Percentiles rank a stretch among this genome's conserved stretches.
phyloP scores from a whole-genome alignment of 2,329 filamentous ascomycete genomes.

The Rhinocladiella similis region DNA sequence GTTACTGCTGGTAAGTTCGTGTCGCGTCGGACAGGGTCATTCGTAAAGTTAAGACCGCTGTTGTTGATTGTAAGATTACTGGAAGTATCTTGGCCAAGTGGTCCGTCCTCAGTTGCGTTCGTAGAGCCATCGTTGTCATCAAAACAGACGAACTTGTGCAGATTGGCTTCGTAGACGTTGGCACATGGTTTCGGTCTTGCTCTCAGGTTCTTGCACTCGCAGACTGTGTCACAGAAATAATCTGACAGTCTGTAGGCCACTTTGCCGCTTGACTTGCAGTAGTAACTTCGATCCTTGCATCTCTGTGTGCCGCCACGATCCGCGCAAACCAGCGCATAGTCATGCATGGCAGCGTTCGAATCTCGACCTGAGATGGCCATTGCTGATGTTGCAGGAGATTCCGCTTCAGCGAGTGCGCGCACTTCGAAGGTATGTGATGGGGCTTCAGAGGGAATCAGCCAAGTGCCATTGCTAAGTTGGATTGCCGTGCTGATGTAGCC shows the following conservation, averaged over 20 bases:
- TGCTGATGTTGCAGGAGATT: background rate
- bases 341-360: background rate
- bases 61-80: too few relatives aligned
- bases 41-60: background rate
- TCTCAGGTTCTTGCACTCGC: conserved; percentile 4
- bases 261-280: background rate
- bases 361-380: background rate
- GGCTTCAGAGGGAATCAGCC: background rate
- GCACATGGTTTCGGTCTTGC: background rate
- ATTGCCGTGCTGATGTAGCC: background rate
- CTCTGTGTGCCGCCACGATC: background rate
- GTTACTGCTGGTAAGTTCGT: background rate
- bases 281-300: background rate
- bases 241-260: background rate
- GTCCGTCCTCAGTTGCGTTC: background rate
- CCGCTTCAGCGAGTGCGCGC: too few relatives aligned
- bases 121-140: background rate
- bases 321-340: background rate
- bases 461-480: background rate
- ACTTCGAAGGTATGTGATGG: background rate
- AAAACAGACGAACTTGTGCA: background rate
- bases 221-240: background rate
- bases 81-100: background rate
- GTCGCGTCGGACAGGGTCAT: background rate
- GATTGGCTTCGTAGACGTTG: background rate